phyloP scores from a whole-genome alignment of 257 asterid species.

The Forsythia suspensa region DNA sequence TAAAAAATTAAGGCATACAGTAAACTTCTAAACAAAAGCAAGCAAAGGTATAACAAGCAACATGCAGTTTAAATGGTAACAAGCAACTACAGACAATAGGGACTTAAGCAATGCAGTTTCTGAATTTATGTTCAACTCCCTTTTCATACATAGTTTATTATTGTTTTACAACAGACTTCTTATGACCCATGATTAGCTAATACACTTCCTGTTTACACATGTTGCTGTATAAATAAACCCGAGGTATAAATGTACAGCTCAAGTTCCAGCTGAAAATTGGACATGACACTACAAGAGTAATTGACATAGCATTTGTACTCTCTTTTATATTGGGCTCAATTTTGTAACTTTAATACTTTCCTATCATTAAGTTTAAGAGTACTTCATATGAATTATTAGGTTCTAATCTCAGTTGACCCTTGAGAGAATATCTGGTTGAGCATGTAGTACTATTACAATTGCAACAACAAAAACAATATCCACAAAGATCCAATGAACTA shows the following conservation, averaged over 20 bases:
- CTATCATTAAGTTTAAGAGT: too few species aligned
- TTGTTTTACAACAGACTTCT: not conserved
- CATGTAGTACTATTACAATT: not conserved
- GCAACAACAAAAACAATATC: not conserved
- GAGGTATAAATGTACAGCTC: not conserved
- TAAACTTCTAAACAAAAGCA: not conserved
- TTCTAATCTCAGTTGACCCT: too few species aligned
- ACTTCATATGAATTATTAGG: too few species aligned
- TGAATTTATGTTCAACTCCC: too few species aligned
- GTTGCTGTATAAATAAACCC: not conserved
- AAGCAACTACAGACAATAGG: not conserved
- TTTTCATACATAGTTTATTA: not conserved
- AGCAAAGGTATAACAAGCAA: not conserved
- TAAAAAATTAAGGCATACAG: not conserved
- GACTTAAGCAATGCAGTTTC: not conserved
- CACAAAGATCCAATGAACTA: not conserved
- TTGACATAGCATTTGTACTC: not conserved
- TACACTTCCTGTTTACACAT: not conserved
- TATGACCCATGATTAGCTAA: not conserved
- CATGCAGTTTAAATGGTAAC: not conserved
- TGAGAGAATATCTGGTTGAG: too few species aligned
- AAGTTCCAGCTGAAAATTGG: not conserved
- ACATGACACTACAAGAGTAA: not conserved
- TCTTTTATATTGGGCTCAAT: not conserved
- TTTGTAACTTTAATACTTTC: not conserved